A percentile compares a stretch with the other conserved stretches of the same genome.
Evolutionary conservation across 2,329 filamentous ascomycete genomes (phyloP).

Genomic region (Diaporthe sp.): DNA sequence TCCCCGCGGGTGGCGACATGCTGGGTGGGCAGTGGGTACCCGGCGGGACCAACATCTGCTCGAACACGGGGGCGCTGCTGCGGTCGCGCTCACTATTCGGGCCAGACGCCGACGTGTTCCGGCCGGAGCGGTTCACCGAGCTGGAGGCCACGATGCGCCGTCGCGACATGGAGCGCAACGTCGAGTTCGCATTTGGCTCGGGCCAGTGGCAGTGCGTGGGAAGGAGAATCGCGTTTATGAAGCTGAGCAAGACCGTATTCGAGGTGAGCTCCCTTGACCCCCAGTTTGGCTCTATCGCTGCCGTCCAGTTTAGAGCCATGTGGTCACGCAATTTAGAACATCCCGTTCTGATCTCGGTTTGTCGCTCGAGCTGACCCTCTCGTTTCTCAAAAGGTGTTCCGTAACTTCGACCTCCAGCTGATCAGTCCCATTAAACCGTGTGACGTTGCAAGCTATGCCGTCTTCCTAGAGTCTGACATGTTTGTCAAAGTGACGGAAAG

Average conservation of each 20-base stretch:
- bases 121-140: constrained; percentile 71
- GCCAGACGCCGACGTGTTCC: constrained; percentile 69
- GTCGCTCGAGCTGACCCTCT: constrained; percentile 48
- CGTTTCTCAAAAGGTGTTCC: constrained; percentile 7
- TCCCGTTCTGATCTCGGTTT: constrained; percentile 53
- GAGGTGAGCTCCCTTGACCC: constrained; percentile 50
- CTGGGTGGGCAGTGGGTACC: constrained; percentile 50
- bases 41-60: constrained; percentile 46
- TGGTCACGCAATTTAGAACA: constrained; percentile 55
- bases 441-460: not conserved
- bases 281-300: constrained; percentile 54
- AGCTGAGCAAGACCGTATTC: constrained; percentile 58
- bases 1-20: constrained; percentile 48
- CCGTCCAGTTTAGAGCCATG: constrained; percentile 49
- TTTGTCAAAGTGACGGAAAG: constrained; percentile 10
- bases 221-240: constrained; percentile 57
- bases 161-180: constrained; percentile 49
- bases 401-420: constrained; percentile 40
- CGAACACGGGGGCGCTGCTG: constrained; percentile 39
- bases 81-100: constrained; percentile 51
- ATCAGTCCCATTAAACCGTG: constrained; percentile 52
- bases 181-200: constrained; percentile 56
- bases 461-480: constrained; percentile 16
- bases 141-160: constrained; percentile 53
- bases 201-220: constrained; percentile 58